These are phyloP conservation scores for Ophiostoma angusticollis DNA, from an alignment of 2,329 filamentous ascomycete genomes.

Conservation along the genomic window DNA sequence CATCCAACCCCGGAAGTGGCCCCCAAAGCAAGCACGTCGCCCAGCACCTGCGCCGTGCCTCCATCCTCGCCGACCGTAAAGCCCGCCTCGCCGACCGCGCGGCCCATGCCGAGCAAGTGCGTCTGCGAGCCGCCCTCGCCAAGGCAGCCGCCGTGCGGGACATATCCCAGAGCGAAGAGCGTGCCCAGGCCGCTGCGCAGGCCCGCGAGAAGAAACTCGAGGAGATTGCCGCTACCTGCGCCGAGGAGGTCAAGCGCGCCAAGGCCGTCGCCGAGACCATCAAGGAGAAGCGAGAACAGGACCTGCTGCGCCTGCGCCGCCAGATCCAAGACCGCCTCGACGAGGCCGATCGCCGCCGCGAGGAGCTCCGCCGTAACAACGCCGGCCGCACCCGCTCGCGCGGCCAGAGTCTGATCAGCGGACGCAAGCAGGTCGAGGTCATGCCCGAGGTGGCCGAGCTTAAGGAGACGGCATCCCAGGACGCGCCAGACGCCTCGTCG, in stretches of 20 bases:
- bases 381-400: slow-evolving; percentile 34
- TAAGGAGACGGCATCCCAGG: slow-evolving; percentile 27
- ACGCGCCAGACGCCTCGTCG: background rate
- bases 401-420: slow-evolving; percentile 36
- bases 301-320: slow-evolving; percentile 52
- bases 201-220: slow-evolving; percentile 69
- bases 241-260: slow-evolving; percentile 69
- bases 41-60: slow-evolving; percentile 66
- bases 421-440: slow-evolving; percentile 34
- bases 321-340: slow-evolving; percentile 73
- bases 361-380: slow-evolving; percentile 48
- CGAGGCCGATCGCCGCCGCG: slow-evolving; percentile 60
- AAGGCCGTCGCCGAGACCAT: slow-evolving; percentile 74
- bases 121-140: slow-evolving; percentile 58
- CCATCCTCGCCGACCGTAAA: slow-evolving; percentile 69
- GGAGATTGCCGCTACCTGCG: slow-evolving; percentile 68
- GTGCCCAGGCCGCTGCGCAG: slow-evolving; percentile 63
- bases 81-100: slow-evolving; percentile 68
- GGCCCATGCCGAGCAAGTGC: slow-evolving; percentile 72
- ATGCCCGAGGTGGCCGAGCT: slow-evolving; percentile 38
- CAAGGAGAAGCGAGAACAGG: slow-evolving; percentile 66
- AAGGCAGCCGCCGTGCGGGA: slow-evolving; percentile 57
- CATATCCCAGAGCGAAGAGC: slow-evolving; percentile 57
- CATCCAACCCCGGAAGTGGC: slow-evolving; percentile 26
- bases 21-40: slow-evolving; percentile 66